phyloP scores from a whole-genome alignment of 2,329 filamentous ascomycete genomes.

The Aspergillus jensenii region DNA sequence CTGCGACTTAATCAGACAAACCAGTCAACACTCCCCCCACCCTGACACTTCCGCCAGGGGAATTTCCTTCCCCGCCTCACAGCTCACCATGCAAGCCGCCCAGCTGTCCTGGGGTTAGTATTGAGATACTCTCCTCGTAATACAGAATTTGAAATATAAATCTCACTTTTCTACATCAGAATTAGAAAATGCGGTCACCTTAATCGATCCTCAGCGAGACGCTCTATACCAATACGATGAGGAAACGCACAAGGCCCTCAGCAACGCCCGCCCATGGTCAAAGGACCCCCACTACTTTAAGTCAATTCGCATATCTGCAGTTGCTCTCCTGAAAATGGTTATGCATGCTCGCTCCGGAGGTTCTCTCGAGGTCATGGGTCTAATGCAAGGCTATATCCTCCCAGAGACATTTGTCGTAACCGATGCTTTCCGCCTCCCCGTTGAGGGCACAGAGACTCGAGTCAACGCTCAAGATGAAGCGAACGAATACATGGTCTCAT shows the following conservation, averaged over 20 bases:
- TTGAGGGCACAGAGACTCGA: slow-evolving; percentile 96
- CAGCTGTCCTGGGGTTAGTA: slow-evolving; percentile 61
- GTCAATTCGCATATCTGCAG: slow-evolving; percentile 85
- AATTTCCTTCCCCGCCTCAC: background rate
- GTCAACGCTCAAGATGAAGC: slow-evolving; percentile 96
- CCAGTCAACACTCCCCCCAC: background rate
- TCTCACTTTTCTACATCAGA: slow-evolving; percentile 54
- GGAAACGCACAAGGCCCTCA: slow-evolving; percentile 66
- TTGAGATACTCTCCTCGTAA: slow-evolving; percentile 2
- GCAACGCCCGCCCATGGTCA: slow-evolving; percentile 70
- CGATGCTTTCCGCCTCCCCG: slow-evolving; percentile 88
- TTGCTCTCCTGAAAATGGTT: slow-evolving; percentile 96
- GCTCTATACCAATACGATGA: slow-evolving; percentile 84
- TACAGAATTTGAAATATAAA: slow-evolving; percentile 8
- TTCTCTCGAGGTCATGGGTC: slow-evolving; percentile 89
- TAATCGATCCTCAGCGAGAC: slow-evolving; percentile 84
- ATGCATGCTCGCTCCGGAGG: slow-evolving; percentile 98
- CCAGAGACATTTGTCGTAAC: slow-evolving; percentile 84
- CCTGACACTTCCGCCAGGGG: background rate
- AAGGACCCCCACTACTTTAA: slow-evolving; percentile 85
- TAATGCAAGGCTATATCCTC: slow-evolving; percentile 95
- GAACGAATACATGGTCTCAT: slow-evolving; percentile 94
- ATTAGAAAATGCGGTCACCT: slow-evolving; percentile 79
- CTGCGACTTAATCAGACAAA: background rate
- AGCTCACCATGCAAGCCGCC: slow-evolving; percentile 53